phyloP scores from a whole-genome alignment of 2,329 filamentous ascomycete genomes.

The Endocalyx cinctus region DNA sequence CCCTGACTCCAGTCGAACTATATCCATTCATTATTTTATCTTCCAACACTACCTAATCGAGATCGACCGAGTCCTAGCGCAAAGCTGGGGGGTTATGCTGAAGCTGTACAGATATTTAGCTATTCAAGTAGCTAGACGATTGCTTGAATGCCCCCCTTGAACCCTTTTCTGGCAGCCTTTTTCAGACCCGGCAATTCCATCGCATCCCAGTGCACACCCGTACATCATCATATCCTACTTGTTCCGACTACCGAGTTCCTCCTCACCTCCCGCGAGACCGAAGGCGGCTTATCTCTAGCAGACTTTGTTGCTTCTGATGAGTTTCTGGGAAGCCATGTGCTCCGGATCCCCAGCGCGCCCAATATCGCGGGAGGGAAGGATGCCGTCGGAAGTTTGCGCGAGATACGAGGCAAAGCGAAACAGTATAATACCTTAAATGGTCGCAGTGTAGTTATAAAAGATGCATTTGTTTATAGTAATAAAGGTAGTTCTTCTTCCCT shows the following conservation, averaged over 20 bases:
- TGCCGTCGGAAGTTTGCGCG: constrained; percentile 62
- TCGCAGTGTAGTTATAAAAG: constrained; percentile 89
- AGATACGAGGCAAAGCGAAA: constrained; percentile 87
- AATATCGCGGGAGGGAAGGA: constrained; percentile 52
- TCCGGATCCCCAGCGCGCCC: constrained; percentile 66
- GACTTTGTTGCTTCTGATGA: constrained; percentile 88
- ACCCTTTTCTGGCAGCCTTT: constrained; percentile 97
- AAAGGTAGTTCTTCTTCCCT: constrained; percentile 63
- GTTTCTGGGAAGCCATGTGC: constrained; percentile 93
- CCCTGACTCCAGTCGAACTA: too few relatives aligned
- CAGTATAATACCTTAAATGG: constrained; percentile 92
- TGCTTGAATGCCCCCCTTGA: constrained; percentile 91
- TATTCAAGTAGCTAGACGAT: too few relatives aligned
- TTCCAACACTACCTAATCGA: too few relatives aligned
- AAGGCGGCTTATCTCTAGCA: constrained; percentile 69
- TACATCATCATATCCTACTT: constrained; percentile 88
- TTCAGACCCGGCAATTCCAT: constrained; percentile 80
- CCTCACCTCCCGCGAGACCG: constrained; percentile 80
- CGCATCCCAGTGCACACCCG: constrained; percentile 82
- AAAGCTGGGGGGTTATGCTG: constrained; percentile 16
- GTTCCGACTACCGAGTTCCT: constrained; percentile 92
- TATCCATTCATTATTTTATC: too few relatives aligned
- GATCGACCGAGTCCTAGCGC: constrained; percentile 9
- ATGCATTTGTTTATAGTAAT: constrained; percentile 88
- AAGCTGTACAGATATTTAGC: constrained; percentile 14